These are phyloP conservation scores for Allodekkera sacchari DNA, from an alignment of 805 yeast species.

Conservation along the genomic window DNA sequence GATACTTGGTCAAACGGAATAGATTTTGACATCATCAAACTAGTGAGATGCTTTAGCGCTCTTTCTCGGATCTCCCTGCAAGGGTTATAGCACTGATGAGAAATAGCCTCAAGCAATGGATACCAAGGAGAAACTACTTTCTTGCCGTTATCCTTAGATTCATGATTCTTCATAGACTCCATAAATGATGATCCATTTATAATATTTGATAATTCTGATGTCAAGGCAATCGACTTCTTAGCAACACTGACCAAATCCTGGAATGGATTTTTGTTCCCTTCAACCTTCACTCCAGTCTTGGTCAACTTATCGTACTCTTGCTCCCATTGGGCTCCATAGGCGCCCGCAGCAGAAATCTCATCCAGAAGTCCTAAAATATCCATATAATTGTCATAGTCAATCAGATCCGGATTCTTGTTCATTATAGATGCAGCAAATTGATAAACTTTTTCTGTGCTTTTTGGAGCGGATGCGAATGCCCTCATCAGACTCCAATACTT, in stretches of 20 bases:
- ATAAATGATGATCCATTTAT: slow-evolving; percentile 25
- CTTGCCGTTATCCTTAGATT: slow-evolving; percentile 3
- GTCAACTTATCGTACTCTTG: slow-evolving; percentile 44
- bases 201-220: slow-evolving; percentile 39
- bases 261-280: slow-evolving; percentile 36
- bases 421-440: slow-evolving; percentile 37
- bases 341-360: slow-evolving; percentile 75
- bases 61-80: slow-evolving; percentile 65
- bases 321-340: slow-evolving; percentile 71
- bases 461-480: slow-evolving; percentile 35
- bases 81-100: slow-evolving; percentile 86
- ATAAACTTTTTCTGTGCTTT: slow-evolving; percentile 34
- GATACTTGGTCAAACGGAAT: slow-evolving; percentile 29
- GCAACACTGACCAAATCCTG: slow-evolving; percentile 51
- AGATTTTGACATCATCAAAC: slow-evolving; percentile 32
- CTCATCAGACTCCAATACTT: slow-evolving; percentile 43
- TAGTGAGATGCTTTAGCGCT: slow-evolving; percentile 57
- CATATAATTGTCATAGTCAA: slow-evolving; percentile 49
- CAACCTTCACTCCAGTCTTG: slow-evolving; percentile 35
- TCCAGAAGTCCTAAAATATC: slow-evolving; percentile 63
- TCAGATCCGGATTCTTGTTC: slow-evolving; percentile 22
- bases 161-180: slow-evolving; percentile 22
- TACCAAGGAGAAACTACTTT: slow-evolving; percentile 29
- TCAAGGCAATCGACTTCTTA: slow-evolving; percentile 51
- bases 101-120: slow-evolving; percentile 72